Conservation (phyloP, 805 yeast genomes). For the Ogataea parapolymorpha region DNA sequence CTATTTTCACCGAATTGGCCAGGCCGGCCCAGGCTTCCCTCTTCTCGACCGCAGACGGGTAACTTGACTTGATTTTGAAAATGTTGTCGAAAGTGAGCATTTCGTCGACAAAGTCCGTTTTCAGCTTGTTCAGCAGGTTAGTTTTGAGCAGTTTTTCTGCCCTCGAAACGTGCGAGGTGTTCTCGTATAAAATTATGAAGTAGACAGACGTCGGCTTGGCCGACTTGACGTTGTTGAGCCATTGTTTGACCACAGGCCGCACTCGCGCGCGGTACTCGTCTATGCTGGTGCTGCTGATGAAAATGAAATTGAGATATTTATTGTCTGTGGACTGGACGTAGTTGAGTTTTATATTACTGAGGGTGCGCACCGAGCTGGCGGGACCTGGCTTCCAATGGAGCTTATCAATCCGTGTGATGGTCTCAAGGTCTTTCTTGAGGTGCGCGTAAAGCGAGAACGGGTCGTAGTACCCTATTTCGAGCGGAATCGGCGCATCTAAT, state of each 20-base stretch:
- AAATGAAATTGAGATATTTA: conserved; percentile 58
- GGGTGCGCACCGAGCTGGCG: conserved; percentile 56
- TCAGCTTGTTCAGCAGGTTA: conserved; percentile 30
- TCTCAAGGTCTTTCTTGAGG: conserved; percentile 40
- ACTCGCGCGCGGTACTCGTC: conserved; percentile 78
- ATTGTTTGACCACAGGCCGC: conserved; percentile 76
- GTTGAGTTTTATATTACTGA: conserved; percentile 53
- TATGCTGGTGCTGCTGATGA: conserved; percentile 59
- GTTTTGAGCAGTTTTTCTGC: conserved; percentile 30
- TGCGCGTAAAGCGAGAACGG: conserved; percentile 59
- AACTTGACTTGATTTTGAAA: conserved; percentile 38
- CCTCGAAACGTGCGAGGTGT: conserved; percentile 20
- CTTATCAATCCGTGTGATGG: conserved; percentile 55
- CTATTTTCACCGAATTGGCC: conserved; percentile 42
- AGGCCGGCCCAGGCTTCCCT: conserved; percentile 52
- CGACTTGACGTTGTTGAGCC: conserved; percentile 54
- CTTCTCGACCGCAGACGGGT: conserved; percentile 36
- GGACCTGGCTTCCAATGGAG: conserved; percentile 63
- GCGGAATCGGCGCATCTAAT: conserved; percentile 12
- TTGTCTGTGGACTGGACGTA: conserved; percentile 48
- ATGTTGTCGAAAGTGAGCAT: conserved; percentile 33
- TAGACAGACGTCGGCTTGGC: conserved; percentile 50
- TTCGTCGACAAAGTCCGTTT: conserved; percentile 29
- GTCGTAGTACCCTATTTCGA: conserved; percentile 62
- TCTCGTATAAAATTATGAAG: conserved; percentile 53